Base-by-base conservation (phyloP, 2,329 filamentous ascomycete species). In the Celoporthe dispersa region DNA sequence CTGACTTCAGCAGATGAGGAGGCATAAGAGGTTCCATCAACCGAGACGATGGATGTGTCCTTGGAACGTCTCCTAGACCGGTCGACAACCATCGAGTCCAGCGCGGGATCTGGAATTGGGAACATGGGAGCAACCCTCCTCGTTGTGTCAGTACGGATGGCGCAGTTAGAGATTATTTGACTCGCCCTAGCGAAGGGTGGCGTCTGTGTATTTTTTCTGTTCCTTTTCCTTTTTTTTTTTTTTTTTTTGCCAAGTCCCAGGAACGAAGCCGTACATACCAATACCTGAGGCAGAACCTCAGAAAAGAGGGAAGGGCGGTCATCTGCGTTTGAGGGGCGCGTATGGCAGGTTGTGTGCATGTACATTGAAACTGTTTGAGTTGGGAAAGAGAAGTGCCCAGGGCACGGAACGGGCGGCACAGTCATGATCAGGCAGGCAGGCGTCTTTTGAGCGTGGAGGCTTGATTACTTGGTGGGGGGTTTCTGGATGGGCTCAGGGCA, bases 1-100 rank as follows among this genome's bases (percentile, higher is more conserved):
- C 74, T 81, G 60, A 60, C 68, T 35, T 63, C 62, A 64, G 62
- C 35, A 28, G 62, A 64, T 22, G 39, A 44, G n/a, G 41, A 37
- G 41, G 11, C 28, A 35, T 64, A 16, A 64, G 39, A 25, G 25
- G 25, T 39, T 22, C 5, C 28, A 7, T 31, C 22, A 14, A 25
- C 28, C 28, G 12, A 37, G 62, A n/a, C 3, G 62, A n/a, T 48
- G 28, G 41, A 19, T 48, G 39, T 19, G 28, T 37, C 7, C 19
- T 25, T 3, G 41, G 22, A 44, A 16, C 5, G 12, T 16, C 25
- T 33, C n/a, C 53, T 57, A 28, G 53, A 31, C 28, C 51, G 31
- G 51, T 28, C n/a, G 14, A 8, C 53, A 14, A 57, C 53, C 14
- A 8, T 8, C 25, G 14, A 31, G 12, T 28, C 53, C 28, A 31